Conservation (phyloP, 495 filamentous ascomycete genomes). For the Penicillium subrubescens region DNA sequence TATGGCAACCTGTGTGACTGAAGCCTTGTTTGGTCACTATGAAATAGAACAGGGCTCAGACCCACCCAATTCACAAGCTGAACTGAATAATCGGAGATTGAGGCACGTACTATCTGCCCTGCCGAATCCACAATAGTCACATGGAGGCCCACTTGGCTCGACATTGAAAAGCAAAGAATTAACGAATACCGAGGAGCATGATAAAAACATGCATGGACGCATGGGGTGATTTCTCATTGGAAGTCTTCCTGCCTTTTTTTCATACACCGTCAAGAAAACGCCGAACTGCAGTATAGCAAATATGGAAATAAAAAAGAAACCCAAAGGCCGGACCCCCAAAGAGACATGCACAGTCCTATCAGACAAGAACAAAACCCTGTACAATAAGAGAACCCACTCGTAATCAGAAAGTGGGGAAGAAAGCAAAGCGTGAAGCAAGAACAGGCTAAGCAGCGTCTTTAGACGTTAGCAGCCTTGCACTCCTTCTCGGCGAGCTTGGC, state of each 20-base stretch:
- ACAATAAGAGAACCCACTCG: constrained; percentile 45
- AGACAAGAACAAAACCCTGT: constrained; percentile 48
- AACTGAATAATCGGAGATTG: neutral
- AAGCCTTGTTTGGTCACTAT: neutral
- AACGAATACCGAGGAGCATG: neutral
- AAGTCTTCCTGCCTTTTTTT: constrained; percentile 47
- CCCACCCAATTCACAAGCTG: neutral
- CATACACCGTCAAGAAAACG: constrained; percentile 51
- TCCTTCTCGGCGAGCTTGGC: constrained; percentile 76
- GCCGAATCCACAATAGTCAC: neutral
- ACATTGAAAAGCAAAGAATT: neutral
- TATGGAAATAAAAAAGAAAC: constrained; percentile 42
- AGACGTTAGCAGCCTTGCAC: constrained; percentile 50
- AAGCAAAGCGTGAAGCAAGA: constrained; percentile 29
- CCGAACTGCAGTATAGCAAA: constrained; percentile 47
- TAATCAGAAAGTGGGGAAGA: constrained; percentile 27
- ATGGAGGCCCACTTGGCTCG: constrained; percentile 15
- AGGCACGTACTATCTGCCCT: neutral
- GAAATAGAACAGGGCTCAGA: neutral
- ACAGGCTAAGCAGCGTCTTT: constrained; percentile 31
- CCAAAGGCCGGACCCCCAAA: constrained; percentile 49
- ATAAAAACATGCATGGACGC: constrained; percentile 6
- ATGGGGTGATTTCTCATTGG: constrained; percentile 34
- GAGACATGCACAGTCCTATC: constrained; percentile 48
- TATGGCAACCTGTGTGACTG: constrained; percentile 5